Evolutionary conservation across 2,329 filamentous ascomycete genomes (phyloP), one percentile per base, ranked within the genome.

Genomic region (Aspergillus thermomutatus): DNA sequence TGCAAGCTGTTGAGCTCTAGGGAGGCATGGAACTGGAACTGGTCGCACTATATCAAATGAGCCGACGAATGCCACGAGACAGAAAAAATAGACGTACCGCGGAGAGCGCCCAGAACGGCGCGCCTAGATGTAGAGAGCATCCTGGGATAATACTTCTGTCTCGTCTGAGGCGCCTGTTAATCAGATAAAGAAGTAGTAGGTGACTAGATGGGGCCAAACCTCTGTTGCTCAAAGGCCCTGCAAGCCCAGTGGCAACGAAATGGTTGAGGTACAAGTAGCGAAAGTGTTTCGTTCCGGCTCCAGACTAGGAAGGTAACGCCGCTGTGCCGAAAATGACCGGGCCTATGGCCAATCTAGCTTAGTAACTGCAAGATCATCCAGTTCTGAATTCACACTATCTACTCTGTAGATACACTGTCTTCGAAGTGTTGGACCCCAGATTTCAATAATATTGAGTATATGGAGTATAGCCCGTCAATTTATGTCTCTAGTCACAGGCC

Each of bases 1-100:
- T 28, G 73, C 75, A 53, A 70, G 68, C 47, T 69, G 69, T 55
- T 71, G 70, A 52, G 68, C 65, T 57, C 71, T 75, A 57, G 72
- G 61, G 57, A 70, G 61, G 43, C 67, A 65, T 51, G 70, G 61
- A 21, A 62, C 59, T 53, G 69, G 59, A 45, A 61, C 63, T 50
- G 71, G 65, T 54, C 64, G 71, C 64, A 63, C 71, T 70, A 49
- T 37, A 26, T 46, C 49, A 46, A 27, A 57, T 71, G 47, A 72
- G 66, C 54, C 34, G 53, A 53, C 57, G 54, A 55, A 54, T 21
- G 50, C 55, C 43, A 49, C 25, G 47, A 51, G 41, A 19, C 11
- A 19, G 49, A 21, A 43, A 26, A 50, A 51, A 52, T 51, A 54
- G 56, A 40, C 57, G 40, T 69, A 72, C 70, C 64, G 53, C 61